Base-by-base conservation (phyloP, 164 flowering plant genomes). In the Nelumbo lutea region DNA sequence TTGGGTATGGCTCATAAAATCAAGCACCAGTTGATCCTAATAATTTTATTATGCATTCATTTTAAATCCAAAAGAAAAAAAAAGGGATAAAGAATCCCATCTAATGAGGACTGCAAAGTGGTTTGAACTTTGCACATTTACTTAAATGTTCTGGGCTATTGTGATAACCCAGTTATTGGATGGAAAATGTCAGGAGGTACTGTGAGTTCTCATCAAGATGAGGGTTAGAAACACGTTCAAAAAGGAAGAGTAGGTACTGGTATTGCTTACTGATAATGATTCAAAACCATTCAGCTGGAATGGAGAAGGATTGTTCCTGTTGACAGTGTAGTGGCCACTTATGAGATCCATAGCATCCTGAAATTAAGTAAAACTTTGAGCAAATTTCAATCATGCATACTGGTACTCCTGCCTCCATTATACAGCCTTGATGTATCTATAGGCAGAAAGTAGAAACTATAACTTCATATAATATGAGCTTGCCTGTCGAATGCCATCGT, bases 281-380 rank as follows among this genome's bases (percentile, higher is more conserved):
- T 91, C 98, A 66, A 84, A 84, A 42, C 88, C 87, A 72, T 84
- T 88, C 46, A 84, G 84, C 83, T 85, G 93, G 77, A 87, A 85
- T 5, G 96, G 95, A 11, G 97, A 90, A 67, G 89, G 90, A 64
- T 76, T 67, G 69, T 78, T 78, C 72, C 79, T 80, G 76, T 73
- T 85, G 65, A 89, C 83, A 57, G 73, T 83, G 72, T 91, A 94
- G 61, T 70, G 90, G 27, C 97, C 98, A 77, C 95, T 88, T 42
- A 94, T 73, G 69, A 94, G 97, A 82, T 91, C 98, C 70, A 89
- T 82, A 42, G 98, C 97, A 83, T 95, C 98, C 98, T 95, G 88
- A 42, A 67, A 73, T n/a, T 41, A 73, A 15, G 40, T 10, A 38
- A 41, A 62, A 56, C 6, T 27, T 43, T 2, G 59, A 44, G 60